These are phyloP conservation scores for Platismatia glauca DNA, from an alignment of 495 filamentous ascomycete genomes.

Conservation along the genomic window DNA sequence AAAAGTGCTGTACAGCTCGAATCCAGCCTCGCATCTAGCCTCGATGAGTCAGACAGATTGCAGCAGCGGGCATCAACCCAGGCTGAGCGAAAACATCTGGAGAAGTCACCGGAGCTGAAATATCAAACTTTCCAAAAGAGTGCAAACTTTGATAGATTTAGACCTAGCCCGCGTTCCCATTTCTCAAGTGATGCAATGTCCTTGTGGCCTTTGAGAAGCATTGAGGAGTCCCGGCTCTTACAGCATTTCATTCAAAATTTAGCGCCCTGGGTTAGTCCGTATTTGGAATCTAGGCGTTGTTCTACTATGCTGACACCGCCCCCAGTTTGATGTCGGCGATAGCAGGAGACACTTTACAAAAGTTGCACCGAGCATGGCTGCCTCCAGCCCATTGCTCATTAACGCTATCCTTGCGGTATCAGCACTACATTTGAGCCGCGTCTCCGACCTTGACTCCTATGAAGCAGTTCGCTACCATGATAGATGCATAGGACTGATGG, in stretches of 20 bases:
- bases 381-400: slow-evolving; percentile 10
- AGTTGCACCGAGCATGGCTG: slow-evolving; percentile 7
- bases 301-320: background rate
- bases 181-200: background rate
- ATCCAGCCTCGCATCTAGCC: background rate
- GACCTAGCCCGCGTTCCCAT: background rate
- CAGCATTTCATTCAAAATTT: slow-evolving; percentile 10
- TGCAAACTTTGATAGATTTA: background rate
- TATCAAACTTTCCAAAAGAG: background rate
- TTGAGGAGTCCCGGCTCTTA: slow-evolving; percentile 9
- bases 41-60: background rate
- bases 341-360: slow-evolving; percentile 15
- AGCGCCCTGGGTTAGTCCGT: slow-evolving; percentile 7
- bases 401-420: slow-evolving; percentile 16
- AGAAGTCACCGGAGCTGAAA: background rate
- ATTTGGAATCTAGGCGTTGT: too few relatives aligned
- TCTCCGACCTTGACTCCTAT: slow-evolving; percentile 4
- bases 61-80: background rate
- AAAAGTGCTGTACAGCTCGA: background rate
- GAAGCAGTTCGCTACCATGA: slow-evolving; percentile 15
- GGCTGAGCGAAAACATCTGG: background rate
- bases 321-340: slow-evolving; percentile 14
- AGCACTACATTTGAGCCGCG: slow-evolving; percentile 12
- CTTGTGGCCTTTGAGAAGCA: slow-evolving; percentile 3
- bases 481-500: slow-evolving; percentile 14